Evolutionary conservation across 192 early-diverging fungal genomes (phyloP).

Genomic region (Endogone sp.): DNA sequence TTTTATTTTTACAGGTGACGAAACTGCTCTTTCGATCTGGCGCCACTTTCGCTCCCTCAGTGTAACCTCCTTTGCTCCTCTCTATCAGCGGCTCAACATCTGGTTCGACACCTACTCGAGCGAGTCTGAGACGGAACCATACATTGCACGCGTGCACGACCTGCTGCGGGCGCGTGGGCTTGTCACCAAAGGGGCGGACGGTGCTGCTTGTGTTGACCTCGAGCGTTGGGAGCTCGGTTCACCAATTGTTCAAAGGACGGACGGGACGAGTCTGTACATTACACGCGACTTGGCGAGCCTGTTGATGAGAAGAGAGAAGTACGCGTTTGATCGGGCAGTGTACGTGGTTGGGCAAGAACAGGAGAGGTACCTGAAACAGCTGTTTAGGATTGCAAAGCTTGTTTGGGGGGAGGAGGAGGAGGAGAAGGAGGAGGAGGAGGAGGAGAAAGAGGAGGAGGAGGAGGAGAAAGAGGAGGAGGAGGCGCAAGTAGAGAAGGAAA

Average conservation of each 20-base stretch:
- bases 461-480: constrained; percentile 31
- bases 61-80: constrained; percentile 76
- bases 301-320: constrained; percentile 66
- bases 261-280: constrained; percentile 87
- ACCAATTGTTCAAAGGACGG: constrained; percentile 69
- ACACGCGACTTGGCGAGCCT: constrained; percentile 91
- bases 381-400: constrained; percentile 83
- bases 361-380: constrained; percentile 79
- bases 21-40: constrained; percentile 69
- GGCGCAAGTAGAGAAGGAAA: constrained; percentile 7
- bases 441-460: constrained; percentile 28
- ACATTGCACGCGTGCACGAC: constrained; percentile 59
- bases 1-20: constrained; percentile 45
- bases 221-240: constrained; percentile 67
- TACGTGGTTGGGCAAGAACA: constrained; percentile 90
- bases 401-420: constrained; percentile 20
- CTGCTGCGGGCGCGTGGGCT: constrained; percentile 55
- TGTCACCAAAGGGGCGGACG: constrained; percentile 65
- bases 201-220: constrained; percentile 78
- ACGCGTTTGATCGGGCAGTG: constrained; percentile 75
- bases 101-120: constrained; percentile 88
- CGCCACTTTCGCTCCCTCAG: constrained; percentile 79
- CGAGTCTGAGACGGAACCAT: constrained; percentile 76
- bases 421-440: not conserved
- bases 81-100: constrained; percentile 79